Evolutionary conservation across 768 basidiomycete species (phyloP).

Genomic region (Leucocoprinus birnbaumii): DNA sequence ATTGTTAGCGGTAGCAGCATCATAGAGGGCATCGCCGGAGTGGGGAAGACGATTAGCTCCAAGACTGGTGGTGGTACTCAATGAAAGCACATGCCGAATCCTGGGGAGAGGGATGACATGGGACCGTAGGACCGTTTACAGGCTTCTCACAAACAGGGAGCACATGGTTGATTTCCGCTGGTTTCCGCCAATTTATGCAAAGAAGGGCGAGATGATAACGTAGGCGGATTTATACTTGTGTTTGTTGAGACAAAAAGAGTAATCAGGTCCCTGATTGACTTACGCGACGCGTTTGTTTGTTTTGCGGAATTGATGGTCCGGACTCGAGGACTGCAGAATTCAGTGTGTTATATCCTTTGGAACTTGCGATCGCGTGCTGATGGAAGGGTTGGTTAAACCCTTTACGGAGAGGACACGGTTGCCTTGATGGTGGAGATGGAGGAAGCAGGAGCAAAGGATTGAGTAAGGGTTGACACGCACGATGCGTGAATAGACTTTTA

Average conservation of each 20-base stretch:
- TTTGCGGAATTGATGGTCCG: conserved; percentile 21
- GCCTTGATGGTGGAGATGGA: not conserved
- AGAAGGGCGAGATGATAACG: conserved; percentile 25
- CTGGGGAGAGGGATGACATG: conserved; percentile 10
- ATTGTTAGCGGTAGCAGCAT: conserved; percentile 80
- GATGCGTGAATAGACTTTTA: conserved; percentile 7
- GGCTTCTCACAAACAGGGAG: conserved; percentile 21
- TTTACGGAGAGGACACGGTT: not conserved
- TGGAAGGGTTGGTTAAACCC: not conserved
- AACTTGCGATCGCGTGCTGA: not conserved
- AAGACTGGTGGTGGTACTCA: conserved; percentile 10
- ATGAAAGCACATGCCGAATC: conserved; percentile 6
- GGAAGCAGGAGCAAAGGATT: not conserved
- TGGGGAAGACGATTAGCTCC: conserved; percentile 16
- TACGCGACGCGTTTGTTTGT: conserved; percentile 53
- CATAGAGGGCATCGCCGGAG: conserved; percentile 61
- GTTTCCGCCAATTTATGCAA: conserved; percentile 21
- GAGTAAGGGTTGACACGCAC: conserved; percentile 1
- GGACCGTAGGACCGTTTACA: conserved; percentile 1
- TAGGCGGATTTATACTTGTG: conserved; percentile 14
- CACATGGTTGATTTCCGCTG: conserved; percentile 21
- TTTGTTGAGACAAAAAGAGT: conserved; percentile 6
- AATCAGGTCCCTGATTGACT: conserved; percentile 23
- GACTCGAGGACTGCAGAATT: conserved; percentile 9
- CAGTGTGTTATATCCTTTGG: not conserved